Conservation (phyloP, 805 yeast genomes). For the Cyberlindnera japonica region DNA sequence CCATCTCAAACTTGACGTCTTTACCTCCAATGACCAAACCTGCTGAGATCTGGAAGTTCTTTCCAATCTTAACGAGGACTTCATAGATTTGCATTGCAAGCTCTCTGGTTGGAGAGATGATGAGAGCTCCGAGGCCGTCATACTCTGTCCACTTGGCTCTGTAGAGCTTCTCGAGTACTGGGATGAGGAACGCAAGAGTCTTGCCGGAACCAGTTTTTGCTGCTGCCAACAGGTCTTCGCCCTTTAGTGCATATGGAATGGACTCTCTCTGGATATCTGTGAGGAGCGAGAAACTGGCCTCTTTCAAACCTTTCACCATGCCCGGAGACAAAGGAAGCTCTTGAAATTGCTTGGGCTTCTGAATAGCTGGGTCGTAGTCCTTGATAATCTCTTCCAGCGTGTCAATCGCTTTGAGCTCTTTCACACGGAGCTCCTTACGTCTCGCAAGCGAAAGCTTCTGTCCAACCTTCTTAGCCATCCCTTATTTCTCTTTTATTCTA, state of each 20-base stretch:
- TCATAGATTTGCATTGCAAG: slow-evolving; percentile 67
- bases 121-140: slow-evolving; percentile 57
- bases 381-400: slow-evolving; percentile 48
- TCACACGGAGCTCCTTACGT: slow-evolving; percentile 36
- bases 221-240: slow-evolving; percentile 90
- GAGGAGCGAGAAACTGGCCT: slow-evolving; percentile 70
- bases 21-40: slow-evolving; percentile 64
- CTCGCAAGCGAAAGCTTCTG: slow-evolving; percentile 30
- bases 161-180: slow-evolving; percentile 66
- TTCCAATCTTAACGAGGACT: slow-evolving; percentile 60
- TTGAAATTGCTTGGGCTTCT: slow-evolving; percentile 49
- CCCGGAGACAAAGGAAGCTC: slow-evolving; percentile 72
- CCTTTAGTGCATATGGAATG: slow-evolving; percentile 72
- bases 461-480: slow-evolving; percentile 35
- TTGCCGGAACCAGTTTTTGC: slow-evolving; percentile 98
- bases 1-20: slow-evolving; percentile 70
- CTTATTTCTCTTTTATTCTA: not conserved
- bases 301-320: slow-evolving; percentile 69
- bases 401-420: slow-evolving; percentile 34
- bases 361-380: slow-evolving; percentile 45
- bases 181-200: slow-evolving; percentile 83
- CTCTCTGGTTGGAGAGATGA: slow-evolving; percentile 69
- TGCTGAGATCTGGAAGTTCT: slow-evolving; percentile 56
- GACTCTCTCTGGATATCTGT: slow-evolving; percentile 86
- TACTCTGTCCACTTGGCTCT: slow-evolving; percentile 37